Evolutionary conservation across 805 yeast genomes (phyloP), one percentile per base, ranked within the genome.

Genomic region (Myxozyma vanderwaltii): DNA sequence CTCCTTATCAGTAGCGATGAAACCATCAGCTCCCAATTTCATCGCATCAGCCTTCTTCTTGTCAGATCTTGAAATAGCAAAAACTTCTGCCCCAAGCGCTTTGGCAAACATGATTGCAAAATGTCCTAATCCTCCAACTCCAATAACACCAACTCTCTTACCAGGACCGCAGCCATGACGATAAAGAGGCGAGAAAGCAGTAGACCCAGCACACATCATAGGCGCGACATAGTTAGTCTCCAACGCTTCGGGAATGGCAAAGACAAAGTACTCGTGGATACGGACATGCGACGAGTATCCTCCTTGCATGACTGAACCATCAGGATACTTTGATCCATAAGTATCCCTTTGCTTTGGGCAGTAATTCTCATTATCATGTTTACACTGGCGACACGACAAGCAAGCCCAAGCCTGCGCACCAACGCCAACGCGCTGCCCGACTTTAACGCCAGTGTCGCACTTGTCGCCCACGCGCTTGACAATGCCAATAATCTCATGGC

Each of bases 401-500:
- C 94, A 88, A 33, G 86, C 75, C 59, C 75, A 76, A 15, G 79
- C 76, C 67, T 81, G 84, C 26, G 94, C 91, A 65, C 95, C 95
- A 48, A 86, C 80, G 55, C 92, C 95, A 19, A 86, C 94, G 64
- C 89, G 77, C 63, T 89, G 85, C 53, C 95, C 96, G 19, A 85
- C 71, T 69, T 77, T 74, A 74, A 78, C 54, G 60, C 76, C 75
- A 62, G 76, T 75, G 10, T 69, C 65, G n/a, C 63, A 86, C 82
- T 79, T 74, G 8, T 76, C 65, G 54, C 92, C 95, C 31, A 86
- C 75, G 39, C 49, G 48, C 24, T 59, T 54, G 27, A 67, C 74
- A 36, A 55, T 58, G 21, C 76, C 76, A 10, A 69, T 67, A 31
- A 72, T 70, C 45, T 73, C 59, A 69, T 82, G 85, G 38, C 85